A percentile compares a stretch with the other conserved stretches of the same genome.
Conservation (phyloP, 1,284 basidiomycete species). For the Ustilago shanxiensis region DNA sequence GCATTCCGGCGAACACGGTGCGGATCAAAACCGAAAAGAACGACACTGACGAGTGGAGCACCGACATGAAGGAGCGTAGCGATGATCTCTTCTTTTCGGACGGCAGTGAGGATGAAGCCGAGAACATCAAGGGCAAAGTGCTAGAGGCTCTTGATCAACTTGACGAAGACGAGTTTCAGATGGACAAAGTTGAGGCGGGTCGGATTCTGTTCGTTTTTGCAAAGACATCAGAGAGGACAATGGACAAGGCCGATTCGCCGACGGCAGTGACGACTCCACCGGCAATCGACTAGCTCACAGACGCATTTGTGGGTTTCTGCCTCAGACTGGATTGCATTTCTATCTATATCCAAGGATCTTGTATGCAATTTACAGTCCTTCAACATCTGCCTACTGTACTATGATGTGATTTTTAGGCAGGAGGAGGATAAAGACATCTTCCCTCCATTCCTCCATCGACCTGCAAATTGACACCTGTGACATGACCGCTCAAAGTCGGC, state of each 20-base stretch:
- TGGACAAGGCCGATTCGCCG: slow-evolving; percentile 13
- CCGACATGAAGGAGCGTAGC: slow-evolving; percentile 28
- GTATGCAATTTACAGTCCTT: not conserved
- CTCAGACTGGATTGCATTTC: too few species aligned
- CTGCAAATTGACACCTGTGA: slow-evolving; percentile 79
- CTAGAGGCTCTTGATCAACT: not conserved
- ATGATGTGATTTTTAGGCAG: slow-evolving; percentile 15
- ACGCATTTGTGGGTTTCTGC: too few species aligned
- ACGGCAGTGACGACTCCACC: slow-evolving; percentile 1
- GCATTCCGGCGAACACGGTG: not conserved
- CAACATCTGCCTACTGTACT: not conserved
- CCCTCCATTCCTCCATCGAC: slow-evolving; percentile 85
- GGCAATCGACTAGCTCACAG: slow-evolving; percentile 14
- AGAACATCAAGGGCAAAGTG: not conserved
- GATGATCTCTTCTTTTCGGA: slow-evolving; percentile 34
- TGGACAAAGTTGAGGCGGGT: slow-evolving; percentile 40
- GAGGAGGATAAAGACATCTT: slow-evolving; percentile 58
- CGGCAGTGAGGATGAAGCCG: slow-evolving; percentile 13
- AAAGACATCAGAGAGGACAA: slow-evolving; percentile 37
- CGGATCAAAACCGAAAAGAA: slow-evolving; percentile 24
- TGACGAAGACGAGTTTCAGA: slow-evolving; percentile 16
- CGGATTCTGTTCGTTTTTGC: slow-evolving; percentile 51
- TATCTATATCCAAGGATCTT: not conserved
- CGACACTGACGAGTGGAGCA: slow-evolving; percentile 34
- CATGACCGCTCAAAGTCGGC: slow-evolving; percentile 77